A percentile compares a stretch with the other conserved stretches of the same genome.
These are phyloP conservation scores for Amauroascus niger DNA, from an alignment of 2,329 filamentous ascomycete species.

Conservation along the genomic window DNA sequence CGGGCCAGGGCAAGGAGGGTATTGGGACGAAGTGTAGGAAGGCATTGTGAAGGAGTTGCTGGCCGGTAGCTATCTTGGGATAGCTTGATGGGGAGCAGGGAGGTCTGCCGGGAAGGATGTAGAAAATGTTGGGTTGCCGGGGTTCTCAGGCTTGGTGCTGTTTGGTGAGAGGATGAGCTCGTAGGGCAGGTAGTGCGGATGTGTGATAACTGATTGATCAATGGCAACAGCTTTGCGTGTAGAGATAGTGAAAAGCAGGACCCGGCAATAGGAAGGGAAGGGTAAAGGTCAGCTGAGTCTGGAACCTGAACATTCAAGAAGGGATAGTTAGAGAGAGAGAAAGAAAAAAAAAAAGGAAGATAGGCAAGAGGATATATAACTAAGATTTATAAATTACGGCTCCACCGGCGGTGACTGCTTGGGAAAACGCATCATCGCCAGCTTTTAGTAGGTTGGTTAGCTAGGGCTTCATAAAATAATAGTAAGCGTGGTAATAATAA, in stretches of 20 bases:
- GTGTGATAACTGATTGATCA: no score
- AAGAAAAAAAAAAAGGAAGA: neutral
- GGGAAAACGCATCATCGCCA: neutral
- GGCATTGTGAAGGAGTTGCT: constrained; percentile 16
- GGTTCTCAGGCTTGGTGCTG: no score
- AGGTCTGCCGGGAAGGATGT: neutral
- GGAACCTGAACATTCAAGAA: neutral
- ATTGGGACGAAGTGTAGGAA: constrained; percentile 18
- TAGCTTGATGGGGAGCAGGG: no score
- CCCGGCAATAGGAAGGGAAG: neutral
- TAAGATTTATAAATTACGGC: constrained; percentile 10
- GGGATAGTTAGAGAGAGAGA: neutral
- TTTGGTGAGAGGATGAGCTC: no score
- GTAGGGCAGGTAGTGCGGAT: no score
- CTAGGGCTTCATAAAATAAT: neutral
- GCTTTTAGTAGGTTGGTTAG: neutral
- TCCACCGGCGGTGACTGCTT: constrained; percentile 2
- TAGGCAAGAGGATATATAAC: constrained; percentile 7
- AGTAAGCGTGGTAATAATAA: neutral
- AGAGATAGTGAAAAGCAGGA: neutral
- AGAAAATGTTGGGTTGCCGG: neutral
- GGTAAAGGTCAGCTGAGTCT: neutral
- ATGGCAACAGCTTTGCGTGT: no score
- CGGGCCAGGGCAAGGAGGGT: constrained; percentile 20
- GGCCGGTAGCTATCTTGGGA: no score